Conservation (phyloP, 2,329 filamentous ascomycete species). For the Aspergillus ruber region DNA sequence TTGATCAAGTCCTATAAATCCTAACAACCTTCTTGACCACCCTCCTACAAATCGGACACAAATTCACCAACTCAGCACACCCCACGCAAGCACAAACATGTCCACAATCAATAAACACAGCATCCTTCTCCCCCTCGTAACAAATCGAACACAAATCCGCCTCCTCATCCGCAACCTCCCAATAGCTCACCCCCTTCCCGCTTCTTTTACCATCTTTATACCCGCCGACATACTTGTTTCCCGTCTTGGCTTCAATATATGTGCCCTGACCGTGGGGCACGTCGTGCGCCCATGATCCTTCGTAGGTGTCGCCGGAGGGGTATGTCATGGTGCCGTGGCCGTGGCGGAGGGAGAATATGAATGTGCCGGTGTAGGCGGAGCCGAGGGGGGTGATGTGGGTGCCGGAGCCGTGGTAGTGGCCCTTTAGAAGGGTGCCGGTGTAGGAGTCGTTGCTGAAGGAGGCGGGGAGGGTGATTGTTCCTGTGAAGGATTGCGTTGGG, state of each 20-base stretch:
- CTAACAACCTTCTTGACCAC: slow-evolving; percentile 52
- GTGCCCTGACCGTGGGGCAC: slow-evolving; percentile 51
- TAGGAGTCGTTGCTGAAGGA: slow-evolving; percentile 53
- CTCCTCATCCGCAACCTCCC: slow-evolving; percentile 57
- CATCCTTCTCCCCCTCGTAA: slow-evolving; percentile 54
- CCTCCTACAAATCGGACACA: slow-evolving; percentile 56
- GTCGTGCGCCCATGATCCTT: slow-evolving; percentile 42
- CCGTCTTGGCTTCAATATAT: slow-evolving; percentile 50
- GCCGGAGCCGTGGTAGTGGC: slow-evolving; percentile 50
- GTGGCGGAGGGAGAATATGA: slow-evolving; percentile 47
- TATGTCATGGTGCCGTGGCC: slow-evolving; percentile 55
- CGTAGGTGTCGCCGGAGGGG: slow-evolving; percentile 46
- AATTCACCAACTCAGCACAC: slow-evolving; percentile 55
- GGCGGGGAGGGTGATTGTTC: slow-evolving; percentile 45
- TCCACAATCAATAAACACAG: slow-evolving; percentile 58
- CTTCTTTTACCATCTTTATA: slow-evolving; percentile 56
- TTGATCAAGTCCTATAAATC: slow-evolving; percentile 43
- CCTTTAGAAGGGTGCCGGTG: slow-evolving; percentile 46
- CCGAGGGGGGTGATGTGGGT: slow-evolving; percentile 49
- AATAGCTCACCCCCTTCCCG: slow-evolving; percentile 57
- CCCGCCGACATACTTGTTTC: slow-evolving; percentile 56
- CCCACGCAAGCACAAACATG: slow-evolving; percentile 56
- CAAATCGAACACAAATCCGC: slow-evolving; percentile 56
- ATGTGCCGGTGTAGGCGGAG: slow-evolving; percentile 51
- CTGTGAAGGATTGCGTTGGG: slow-evolving; percentile 38